Conservation (phyloP, 1,284 basidiomycete species). For the Athelia psychrophila region DNA sequence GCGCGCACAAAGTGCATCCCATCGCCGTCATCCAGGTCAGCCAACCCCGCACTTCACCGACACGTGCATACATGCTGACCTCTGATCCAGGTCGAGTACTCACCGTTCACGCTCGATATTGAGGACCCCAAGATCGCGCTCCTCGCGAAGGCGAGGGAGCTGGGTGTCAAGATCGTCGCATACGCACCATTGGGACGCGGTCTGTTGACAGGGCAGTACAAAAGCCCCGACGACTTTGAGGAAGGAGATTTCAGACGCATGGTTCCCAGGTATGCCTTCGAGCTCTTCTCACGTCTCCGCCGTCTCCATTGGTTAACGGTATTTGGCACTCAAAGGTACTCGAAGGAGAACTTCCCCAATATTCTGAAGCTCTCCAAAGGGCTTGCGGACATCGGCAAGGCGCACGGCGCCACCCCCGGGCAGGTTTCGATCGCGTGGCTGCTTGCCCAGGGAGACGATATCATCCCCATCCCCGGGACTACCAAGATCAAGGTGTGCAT, state of each 20-base stretch:
- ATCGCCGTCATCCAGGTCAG: constrained; percentile 51
- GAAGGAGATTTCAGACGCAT: constrained; percentile 35
- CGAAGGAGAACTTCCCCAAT: constrained; percentile 52
- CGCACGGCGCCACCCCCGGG: constrained; percentile 45
- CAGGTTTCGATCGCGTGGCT: constrained; percentile 67
- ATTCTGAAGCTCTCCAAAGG: constrained; percentile 49
- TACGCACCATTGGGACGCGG: constrained; percentile 43
- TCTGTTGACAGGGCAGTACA: constrained; percentile 38
- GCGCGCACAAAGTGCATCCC: constrained; percentile 46
- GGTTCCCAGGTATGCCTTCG: constrained; percentile 14
- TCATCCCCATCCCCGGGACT: constrained; percentile 55
- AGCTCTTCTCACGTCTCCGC: neutral
- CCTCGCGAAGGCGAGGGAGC: constrained; percentile 35
- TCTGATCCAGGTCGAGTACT: constrained; percentile 41
- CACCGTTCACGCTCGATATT: constrained; percentile 45
- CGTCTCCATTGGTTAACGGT: neutral
- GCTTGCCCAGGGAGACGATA: constrained; percentile 47
- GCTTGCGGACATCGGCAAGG: constrained; percentile 40
- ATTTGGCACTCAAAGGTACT: constrained; percentile 25
- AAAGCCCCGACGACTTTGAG: constrained; percentile 44
- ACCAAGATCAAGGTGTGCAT: constrained; percentile 36
- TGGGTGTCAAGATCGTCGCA: constrained; percentile 34
- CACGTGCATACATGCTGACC: too few relatives aligned
- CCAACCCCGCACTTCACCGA: too few relatives aligned
- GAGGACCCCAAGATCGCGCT: constrained; percentile 36